Conservation (phyloP, 2,329 filamentous ascomycete species). For the Helicocarpus griseus region DNA sequence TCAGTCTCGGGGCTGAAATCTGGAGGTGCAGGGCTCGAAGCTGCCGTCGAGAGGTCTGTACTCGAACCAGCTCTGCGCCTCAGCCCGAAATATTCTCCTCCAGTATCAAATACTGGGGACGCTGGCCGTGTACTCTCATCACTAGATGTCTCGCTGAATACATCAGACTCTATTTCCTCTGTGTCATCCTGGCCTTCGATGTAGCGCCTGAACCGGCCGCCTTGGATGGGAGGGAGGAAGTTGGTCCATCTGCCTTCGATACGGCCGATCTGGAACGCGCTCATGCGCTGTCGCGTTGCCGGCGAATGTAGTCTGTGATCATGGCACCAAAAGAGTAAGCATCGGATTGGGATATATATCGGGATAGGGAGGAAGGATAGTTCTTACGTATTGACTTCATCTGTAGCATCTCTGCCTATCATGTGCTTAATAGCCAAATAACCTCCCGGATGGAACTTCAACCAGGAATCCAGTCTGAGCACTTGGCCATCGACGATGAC, state of each 20-base stretch:
- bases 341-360: neutral
- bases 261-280: slow-evolving; percentile 69
- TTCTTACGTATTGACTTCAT: slow-evolving; percentile 77
- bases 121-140: slow-evolving; percentile 45
- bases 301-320: slow-evolving; percentile 63
- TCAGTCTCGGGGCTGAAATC: slow-evolving; percentile 15
- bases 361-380: neutral
- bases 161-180: slow-evolving; percentile 22
- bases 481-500: slow-evolving; percentile 73
- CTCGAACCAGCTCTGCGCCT: slow-evolving; percentile 22
- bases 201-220: slow-evolving; percentile 60
- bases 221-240: slow-evolving; percentile 83
- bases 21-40: neutral
- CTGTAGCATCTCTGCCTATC: slow-evolving; percentile 86
- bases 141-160: slow-evolving; percentile 30
- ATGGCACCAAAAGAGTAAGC: slow-evolving; percentile 14
- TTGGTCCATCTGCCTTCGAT: slow-evolving; percentile 76
- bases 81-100: slow-evolving; percentile 28
- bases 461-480: slow-evolving; percentile 78
- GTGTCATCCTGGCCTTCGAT: slow-evolving; percentile 34
- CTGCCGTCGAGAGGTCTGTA: neutral
- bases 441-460: slow-evolving; percentile 83
- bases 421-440: slow-evolving; percentile 85
- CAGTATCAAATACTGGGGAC: slow-evolving; percentile 50
- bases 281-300: slow-evolving; percentile 66